phyloP scores from a whole-genome alignment of 1,284 basidiomycete species.

The Ustilago nuda region DNA sequence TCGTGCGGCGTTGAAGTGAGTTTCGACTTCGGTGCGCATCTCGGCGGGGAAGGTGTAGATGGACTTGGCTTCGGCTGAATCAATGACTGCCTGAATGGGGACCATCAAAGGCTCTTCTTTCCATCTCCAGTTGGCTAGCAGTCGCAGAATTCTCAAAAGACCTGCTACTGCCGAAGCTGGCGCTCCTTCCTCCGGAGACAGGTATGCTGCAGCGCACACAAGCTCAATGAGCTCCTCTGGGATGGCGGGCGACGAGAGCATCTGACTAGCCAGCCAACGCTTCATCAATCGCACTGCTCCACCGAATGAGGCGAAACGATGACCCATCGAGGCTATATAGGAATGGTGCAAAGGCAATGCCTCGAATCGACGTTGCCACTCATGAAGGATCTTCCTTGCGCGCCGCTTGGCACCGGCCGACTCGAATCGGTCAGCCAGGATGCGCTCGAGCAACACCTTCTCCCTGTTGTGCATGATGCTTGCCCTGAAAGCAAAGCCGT shows the following conservation, averaged over 20 bases:
- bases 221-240: constrained; percentile 85
- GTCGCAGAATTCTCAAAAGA: constrained; percentile 80
- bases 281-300: constrained; percentile 88
- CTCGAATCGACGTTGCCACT: constrained; percentile 79
- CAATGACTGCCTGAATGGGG: constrained; percentile 69
- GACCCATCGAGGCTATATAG: constrained; percentile 81
- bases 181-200: constrained; percentile 67
- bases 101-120: constrained; percentile 72
- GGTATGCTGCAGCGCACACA: constrained; percentile 77
- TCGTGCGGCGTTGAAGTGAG: constrained; percentile 70
- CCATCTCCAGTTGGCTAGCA: constrained; percentile 85
- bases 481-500: constrained; percentile 88
- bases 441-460: constrained; percentile 80
- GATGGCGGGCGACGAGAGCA: constrained; percentile 80
- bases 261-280: constrained; percentile 91
- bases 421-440: constrained; percentile 71
- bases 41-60: constrained; percentile 69
- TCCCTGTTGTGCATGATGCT: constrained; percentile 91
- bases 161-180: constrained; percentile 75
- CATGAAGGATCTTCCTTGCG: constrained; percentile 76
- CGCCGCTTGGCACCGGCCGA: constrained; percentile 71
- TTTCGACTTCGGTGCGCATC: constrained; percentile 76
- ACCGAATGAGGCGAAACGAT: constrained; percentile 82
- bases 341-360: constrained; percentile 86
- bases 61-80: constrained; percentile 52